Base-by-base conservation (phyloP, 2,329 filamentous ascomycete genomes). In the Rasamsonia emersonii region DNA sequence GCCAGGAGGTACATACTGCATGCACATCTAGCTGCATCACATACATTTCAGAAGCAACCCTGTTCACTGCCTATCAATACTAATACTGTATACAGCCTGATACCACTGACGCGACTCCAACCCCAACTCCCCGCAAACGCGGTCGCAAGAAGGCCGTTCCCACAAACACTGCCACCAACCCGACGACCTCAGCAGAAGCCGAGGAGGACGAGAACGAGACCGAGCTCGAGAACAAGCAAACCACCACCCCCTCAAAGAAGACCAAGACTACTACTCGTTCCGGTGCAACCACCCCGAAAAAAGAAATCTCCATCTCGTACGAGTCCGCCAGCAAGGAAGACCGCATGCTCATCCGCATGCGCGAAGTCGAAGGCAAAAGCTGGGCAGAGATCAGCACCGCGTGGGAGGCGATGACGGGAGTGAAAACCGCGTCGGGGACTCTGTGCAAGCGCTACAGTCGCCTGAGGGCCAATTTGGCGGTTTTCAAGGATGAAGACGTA, bases 381-480 rank as follows among this genome's bases (percentile, higher is more conserved):
- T 56, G 53, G 53, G 9, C 30, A 0, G 49, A 55, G 5, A 54
- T 55, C 28, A 46, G 30, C 7, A 25, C 33, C 6, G 39, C 40
- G 1, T 56, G 47, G 43, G 35, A 32, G 4, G 18, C 33, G 4
- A 33, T 41, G 20, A 60, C 56, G 2, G 58, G 57, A 0, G 46
- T 54, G 31, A 39, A 40, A 5, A 49, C 56, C 9, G 58, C 50
- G 2, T 36, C 35, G 3, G 53, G 51, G 10, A 63, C 60, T 1
- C 39, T 65, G 10, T 51, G 53, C 4, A 58, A 57, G 32, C 51
- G 62, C 7, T 64, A 64, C 35, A 42, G 39, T 7, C 45, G 52
- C 10, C 50, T 63, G 32, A 62, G 59, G 37, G 51, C 49, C 9
- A 62, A 62, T 32, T 60, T 65, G 37, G 48, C 47, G 8, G 42